Percentiles rank a stretch among this genome's conserved stretches.
These are phyloP conservation scores for Microthlaspi erraticum DNA, from an alignment of 345 rosid genomes.

Conservation along the genomic window DNA sequence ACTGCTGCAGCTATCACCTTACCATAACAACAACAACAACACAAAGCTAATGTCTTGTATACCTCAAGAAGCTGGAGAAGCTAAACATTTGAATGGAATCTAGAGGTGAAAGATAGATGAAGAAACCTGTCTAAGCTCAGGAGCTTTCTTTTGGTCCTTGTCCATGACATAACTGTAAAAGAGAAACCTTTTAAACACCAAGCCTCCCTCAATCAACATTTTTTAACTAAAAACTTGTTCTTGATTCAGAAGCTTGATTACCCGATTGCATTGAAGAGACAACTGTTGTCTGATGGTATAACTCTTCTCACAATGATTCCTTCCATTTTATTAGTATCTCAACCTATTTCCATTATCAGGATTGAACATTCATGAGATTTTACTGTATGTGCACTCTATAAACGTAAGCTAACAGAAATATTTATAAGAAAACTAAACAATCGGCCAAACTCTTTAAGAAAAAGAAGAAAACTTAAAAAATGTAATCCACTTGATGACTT, in stretches of 20 bases:
- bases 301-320: slow-evolving; percentile 81
- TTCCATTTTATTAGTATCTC: slow-evolving; percentile 48
- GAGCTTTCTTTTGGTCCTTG: slow-evolving; percentile 67
- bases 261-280: slow-evolving; percentile 96
- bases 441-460: too few relatives aligned
- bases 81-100: slow-evolving; percentile 18
- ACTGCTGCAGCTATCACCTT: slow-evolving; percentile 95
- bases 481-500: too few relatives aligned
- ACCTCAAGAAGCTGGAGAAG: slow-evolving; percentile 2
- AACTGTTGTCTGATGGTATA: slow-evolving; percentile 96
- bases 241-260: slow-evolving; percentile 41
- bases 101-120: slow-evolving; percentile 5
- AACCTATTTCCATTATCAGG: slow-evolving; percentile 12
- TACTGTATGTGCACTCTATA: too few relatives aligned
- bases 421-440: too few relatives aligned
- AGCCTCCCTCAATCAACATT: slow-evolving; percentile 5
- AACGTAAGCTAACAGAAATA: too few relatives aligned
- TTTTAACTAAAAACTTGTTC: not conserved
- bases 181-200: not conserved
- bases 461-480: too few relatives aligned
- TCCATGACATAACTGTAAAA: slow-evolving; percentile 84
- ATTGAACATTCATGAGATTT: too few relatives aligned
- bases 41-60: not conserved
- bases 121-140: slow-evolving; percentile 62
- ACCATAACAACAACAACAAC: slow-evolving; percentile 27